Conservation (phyloP, 148 eudicot species). For the Arbutus unedo region DNA sequence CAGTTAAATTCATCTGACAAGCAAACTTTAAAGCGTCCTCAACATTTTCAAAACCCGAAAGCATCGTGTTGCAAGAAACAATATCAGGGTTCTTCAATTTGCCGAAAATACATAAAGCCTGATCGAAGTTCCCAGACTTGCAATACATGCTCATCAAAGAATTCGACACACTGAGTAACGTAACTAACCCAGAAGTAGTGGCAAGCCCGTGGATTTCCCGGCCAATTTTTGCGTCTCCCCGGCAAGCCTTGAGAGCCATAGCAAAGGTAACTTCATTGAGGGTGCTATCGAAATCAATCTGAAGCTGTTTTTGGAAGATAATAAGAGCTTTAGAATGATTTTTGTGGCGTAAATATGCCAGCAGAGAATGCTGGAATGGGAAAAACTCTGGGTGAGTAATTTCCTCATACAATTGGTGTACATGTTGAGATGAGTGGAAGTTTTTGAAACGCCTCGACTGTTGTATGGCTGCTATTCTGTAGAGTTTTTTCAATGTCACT, state of each 20-base stretch:
- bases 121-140: conserved; percentile 46
- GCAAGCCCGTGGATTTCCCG: conserved; percentile 64
- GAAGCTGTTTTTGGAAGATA: conserved; percentile 39
- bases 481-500: conserved; percentile 29
- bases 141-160: conserved; percentile 85
- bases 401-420: conserved; percentile 59
- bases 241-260: conserved; percentile 66
- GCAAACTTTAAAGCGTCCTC: conserved; percentile 61
- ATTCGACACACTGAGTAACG: conserved; percentile 49
- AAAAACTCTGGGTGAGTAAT: conserved; percentile 30
- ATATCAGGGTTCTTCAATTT: conserved; percentile 51
- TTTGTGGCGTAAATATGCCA: conserved; percentile 37
- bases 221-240: conserved; percentile 51
- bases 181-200: conserved; percentile 48
- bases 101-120: conserved; percentile 43
- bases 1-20: conserved; percentile 48
- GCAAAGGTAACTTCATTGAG: conserved; percentile 56
- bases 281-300: conserved; percentile 17
- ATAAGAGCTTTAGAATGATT: conserved; percentile 43
- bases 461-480: conserved; percentile 19
- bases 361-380: conserved; percentile 50
- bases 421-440: conserved; percentile 39
- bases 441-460: not conserved
- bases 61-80: conserved; percentile 77
- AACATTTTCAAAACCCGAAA: conserved; percentile 60